These are phyloP conservation scores for Acacia crassicarpa DNA, from an alignment of 306 rosid genomes.

Conservation along the genomic window DNA sequence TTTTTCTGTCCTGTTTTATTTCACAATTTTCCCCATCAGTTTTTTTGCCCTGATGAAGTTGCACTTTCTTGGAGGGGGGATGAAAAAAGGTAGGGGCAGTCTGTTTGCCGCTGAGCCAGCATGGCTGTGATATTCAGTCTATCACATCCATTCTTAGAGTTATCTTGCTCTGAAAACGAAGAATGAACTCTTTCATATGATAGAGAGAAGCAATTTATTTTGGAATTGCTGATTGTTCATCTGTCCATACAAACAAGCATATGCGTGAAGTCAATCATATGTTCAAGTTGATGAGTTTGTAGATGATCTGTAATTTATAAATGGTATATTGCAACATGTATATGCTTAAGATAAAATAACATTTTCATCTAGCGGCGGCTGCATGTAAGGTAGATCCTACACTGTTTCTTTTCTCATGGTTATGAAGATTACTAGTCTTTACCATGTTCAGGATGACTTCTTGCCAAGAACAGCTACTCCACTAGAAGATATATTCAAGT, in stretches of 20 bases:
- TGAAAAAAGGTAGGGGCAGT: no score
- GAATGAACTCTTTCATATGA: background rate
- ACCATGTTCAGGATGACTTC: conserved; percentile 81
- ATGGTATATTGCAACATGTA: background rate
- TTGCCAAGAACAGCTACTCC: conserved; percentile 97
- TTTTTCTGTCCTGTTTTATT: background rate
- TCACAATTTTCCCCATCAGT: background rate
- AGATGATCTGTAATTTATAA: background rate
- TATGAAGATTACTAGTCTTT: conserved; percentile 32
- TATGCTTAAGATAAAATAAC: conserved; percentile 1
- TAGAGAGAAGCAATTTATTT: background rate
- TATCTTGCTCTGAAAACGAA: conserved; percentile 9
- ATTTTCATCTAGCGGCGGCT: background rate
- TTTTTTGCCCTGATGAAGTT: background rate
- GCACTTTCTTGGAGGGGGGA: background rate
- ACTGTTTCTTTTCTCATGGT: conserved; percentile 10
- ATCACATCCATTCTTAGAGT: background rate
- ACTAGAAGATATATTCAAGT: conserved; percentile 95
- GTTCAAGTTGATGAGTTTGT: background rate
- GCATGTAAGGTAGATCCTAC: conserved; percentile 14
- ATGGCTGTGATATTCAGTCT: background rate
- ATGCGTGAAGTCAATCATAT: background rate
- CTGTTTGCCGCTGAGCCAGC: no score
- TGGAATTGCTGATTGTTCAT: background rate
- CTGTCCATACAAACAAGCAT: background rate